phyloP scores from a whole-genome alignment of 192 early-diverging fungal genomes.

The Coemansia guatemalensis region DNA sequence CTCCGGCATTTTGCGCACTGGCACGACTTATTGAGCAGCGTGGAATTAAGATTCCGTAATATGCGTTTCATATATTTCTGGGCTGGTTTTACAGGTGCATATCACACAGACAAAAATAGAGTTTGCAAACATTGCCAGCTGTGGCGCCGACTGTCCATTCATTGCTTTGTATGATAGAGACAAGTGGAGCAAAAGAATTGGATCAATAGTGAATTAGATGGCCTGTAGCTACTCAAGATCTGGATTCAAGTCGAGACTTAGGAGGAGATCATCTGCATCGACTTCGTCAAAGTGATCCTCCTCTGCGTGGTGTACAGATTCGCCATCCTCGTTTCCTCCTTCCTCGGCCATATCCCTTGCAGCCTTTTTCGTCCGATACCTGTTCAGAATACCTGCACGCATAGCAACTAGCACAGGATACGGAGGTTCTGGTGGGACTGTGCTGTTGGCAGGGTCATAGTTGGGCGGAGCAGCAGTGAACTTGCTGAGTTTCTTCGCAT shows the following conservation, averaged over 20 bases:
- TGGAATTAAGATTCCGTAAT: constrained; percentile 33
- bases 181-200: not conserved
- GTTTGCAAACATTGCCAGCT: not conserved
- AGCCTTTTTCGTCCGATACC: constrained; percentile 34
- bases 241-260: constrained; percentile 54
- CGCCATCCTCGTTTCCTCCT: constrained; percentile 25
- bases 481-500: constrained; percentile 53
- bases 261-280: constrained; percentile 49
- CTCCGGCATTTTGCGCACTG: constrained; percentile 59
- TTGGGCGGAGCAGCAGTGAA: constrained; percentile 55
- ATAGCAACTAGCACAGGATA: constrained; percentile 53
- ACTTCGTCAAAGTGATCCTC: constrained; percentile 43
- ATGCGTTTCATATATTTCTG: not conserved
- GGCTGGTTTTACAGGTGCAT: not conserved
- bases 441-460: constrained; percentile 35
- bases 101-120: not conserved
- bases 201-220: not conserved
- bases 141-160: not conserved
- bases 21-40: constrained; percentile 55
- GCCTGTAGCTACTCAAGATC: constrained; percentile 30
- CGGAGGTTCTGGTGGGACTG: constrained; percentile 45
- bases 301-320: constrained; percentile 28
- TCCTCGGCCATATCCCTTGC: constrained; percentile 12
- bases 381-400: constrained; percentile 48
- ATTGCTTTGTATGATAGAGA: not conserved